These are phyloP conservation scores for Plasmodium ovale DNA, from an alignment of 169 alveolate genomes.

Conservation along the genomic window DNA sequence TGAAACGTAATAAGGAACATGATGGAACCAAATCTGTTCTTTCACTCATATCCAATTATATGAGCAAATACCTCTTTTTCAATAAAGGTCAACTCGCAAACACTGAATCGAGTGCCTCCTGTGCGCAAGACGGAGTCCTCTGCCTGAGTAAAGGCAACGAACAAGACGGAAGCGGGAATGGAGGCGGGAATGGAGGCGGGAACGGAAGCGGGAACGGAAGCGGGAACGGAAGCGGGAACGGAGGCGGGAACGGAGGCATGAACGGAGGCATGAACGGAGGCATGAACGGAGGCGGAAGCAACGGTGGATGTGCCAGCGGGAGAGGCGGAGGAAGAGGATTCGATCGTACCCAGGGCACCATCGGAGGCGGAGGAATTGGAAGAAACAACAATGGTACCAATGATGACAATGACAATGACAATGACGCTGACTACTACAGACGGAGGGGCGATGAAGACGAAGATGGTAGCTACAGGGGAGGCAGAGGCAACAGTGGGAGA, in stretches of 20 bases:
- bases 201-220: no score
- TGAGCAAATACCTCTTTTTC: conserved; percentile 3
- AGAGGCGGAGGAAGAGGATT: background rate
- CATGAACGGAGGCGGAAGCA: no score
- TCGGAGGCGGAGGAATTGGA: background rate
- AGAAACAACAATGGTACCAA: background rate
- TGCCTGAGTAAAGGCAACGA: no score
- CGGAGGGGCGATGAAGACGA: background rate
- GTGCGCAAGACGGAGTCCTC: no score
- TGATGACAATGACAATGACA: background rate
- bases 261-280: no score
- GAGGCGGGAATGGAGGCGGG: no score
- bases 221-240: no score
- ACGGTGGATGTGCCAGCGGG: background rate
- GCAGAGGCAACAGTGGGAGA: background rate
- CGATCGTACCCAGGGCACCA: background rate
- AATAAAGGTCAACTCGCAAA: no score
- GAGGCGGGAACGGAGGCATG: no score
- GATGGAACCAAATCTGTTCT: background rate
- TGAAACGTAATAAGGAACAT: background rate
- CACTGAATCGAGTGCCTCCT: no score
- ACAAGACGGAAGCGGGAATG: background rate
- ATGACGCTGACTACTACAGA: background rate
- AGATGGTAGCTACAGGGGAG: background rate
- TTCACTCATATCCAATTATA: background rate